Percentiles rank a stretch among this genome's conserved stretches.
These are phyloP conservation scores for Heracleum sosnowskyi DNA, from an alignment of 129 eudicot genomes.

Conservation along the genomic window DNA sequence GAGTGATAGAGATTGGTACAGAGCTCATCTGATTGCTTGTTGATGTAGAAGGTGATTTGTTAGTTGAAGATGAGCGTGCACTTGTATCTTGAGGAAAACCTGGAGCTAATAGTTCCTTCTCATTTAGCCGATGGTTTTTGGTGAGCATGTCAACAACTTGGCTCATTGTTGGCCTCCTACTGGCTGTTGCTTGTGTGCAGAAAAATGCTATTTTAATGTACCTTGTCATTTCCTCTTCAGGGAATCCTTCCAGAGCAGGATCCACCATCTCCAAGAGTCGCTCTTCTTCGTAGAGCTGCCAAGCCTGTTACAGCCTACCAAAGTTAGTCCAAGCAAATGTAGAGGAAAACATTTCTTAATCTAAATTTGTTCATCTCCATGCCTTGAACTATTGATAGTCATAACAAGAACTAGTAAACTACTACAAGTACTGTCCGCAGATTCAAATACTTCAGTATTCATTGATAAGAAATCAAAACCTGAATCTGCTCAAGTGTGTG, in stretches of 20 bases:
- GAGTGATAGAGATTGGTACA: conserved; percentile 55
- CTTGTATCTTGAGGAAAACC: conserved; percentile 61
- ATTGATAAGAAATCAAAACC: background rate
- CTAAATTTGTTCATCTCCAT: background rate
- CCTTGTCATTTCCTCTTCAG: conserved; percentile 52
- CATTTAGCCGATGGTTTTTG: conserved; percentile 54
- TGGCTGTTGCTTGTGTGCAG: conserved; percentile 78
- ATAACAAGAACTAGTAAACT: background rate
- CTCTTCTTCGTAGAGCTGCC: conserved; percentile 76
- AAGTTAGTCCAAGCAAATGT: background rate
- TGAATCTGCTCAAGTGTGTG: background rate
- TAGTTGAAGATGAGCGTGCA: conserved; percentile 17
- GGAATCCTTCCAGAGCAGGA: conserved; percentile 47
- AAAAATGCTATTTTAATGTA: conserved; percentile 85
- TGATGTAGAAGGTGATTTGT: conserved; percentile 41
- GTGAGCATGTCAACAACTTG: conserved; percentile 82
- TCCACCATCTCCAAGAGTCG: conserved; percentile 63
- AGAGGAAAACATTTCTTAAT: background rate
- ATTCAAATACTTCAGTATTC: background rate
- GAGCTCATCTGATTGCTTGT: conserved; percentile 64
- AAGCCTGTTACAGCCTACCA: conserved; percentile 40
- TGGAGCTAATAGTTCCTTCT: conserved; percentile 72
- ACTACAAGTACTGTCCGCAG: background rate
- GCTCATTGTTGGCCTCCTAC: conserved; percentile 83
- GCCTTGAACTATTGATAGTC: background rate